Conservation (phyloP, 2,329 filamentous ascomycete genomes). For the Colletotrichum simmondsii region DNA sequence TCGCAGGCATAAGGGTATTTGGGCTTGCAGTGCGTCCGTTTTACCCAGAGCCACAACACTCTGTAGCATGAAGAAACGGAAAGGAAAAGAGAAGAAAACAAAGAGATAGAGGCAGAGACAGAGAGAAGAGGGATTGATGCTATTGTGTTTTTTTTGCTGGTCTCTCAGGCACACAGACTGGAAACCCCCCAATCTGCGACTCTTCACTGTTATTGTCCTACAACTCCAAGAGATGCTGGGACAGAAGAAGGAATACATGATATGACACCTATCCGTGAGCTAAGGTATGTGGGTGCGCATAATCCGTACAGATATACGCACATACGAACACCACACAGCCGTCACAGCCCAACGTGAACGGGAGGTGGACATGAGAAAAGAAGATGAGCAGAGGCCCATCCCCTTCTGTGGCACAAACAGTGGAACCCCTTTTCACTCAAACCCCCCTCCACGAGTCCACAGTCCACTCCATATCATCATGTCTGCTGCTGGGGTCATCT, state of each 20-base stretch:
- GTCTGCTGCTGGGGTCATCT: constrained; percentile 1
- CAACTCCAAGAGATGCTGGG: not conserved
- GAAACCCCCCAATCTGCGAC: too few relatives aligned
- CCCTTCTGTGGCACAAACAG: constrained; percentile 25
- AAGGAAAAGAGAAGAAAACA: not conserved
- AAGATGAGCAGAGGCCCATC: constrained; percentile 1
- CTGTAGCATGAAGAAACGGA: not conserved
- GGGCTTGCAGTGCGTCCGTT: not conserved
- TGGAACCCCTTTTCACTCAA: constrained; percentile 5
- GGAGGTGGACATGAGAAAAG: not conserved
- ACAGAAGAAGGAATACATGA: not conserved
- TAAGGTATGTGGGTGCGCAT: not conserved
- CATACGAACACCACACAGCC: constrained; percentile 1
- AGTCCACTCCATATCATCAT: not conserved
- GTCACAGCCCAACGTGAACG: constrained; percentile 3
- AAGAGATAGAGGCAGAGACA: not conserved
- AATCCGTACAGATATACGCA: not conserved
- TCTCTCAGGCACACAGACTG: not conserved
- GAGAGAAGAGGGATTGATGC: not conserved
- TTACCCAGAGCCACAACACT: not conserved
- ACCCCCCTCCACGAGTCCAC: not conserved
- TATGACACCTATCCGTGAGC: not conserved
- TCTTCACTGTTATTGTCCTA: not conserved
- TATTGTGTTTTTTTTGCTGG: not conserved
- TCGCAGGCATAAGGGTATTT: not conserved